These are phyloP conservation scores for Melaleuca quinquenervia DNA, from an alignment of 345 rosid species.

Conservation along the genomic window DNA sequence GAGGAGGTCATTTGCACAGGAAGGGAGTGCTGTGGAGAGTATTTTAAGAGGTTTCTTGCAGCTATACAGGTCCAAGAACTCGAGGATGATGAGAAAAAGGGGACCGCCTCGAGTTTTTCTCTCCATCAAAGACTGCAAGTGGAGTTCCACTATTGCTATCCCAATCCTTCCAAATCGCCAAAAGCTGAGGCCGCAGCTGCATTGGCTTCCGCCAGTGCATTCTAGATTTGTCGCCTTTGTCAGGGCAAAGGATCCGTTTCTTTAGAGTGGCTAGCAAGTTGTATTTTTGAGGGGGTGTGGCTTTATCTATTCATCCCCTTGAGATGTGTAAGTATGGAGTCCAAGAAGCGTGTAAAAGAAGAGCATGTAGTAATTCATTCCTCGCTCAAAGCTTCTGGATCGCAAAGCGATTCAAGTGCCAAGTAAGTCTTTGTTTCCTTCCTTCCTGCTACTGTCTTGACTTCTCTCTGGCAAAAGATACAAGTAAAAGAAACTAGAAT, in stretches of 20 bases:
- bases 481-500: background rate
- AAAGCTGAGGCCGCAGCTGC: background rate
- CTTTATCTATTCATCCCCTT: background rate
- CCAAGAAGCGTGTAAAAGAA: background rate
- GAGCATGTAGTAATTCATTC: background rate
- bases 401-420: background rate
- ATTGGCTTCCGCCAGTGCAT: background rate
- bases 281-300: background rate
- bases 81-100: conserved; percentile 38
- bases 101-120: conserved; percentile 12
- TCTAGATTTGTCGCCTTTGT: background rate
- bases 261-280: background rate
- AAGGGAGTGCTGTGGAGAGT: conserved; percentile 44
- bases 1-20: background rate
- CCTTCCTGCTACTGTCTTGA: background rate
- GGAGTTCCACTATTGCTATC: conserved; percentile 30
- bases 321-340: background rate
- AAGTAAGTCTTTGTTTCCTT: background rate
- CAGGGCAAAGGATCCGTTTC: background rate
- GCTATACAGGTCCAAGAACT: conserved; percentile 40
- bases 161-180: background rate
- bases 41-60: conserved; percentile 55
- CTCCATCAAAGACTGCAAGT: conserved; percentile 50
- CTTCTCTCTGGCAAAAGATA: background rate
- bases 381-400: background rate